A percentile compares a stretch with the other conserved stretches of the same genome.
Conservation (phyloP, 306 rosid species). For the Geum urbanum region DNA sequence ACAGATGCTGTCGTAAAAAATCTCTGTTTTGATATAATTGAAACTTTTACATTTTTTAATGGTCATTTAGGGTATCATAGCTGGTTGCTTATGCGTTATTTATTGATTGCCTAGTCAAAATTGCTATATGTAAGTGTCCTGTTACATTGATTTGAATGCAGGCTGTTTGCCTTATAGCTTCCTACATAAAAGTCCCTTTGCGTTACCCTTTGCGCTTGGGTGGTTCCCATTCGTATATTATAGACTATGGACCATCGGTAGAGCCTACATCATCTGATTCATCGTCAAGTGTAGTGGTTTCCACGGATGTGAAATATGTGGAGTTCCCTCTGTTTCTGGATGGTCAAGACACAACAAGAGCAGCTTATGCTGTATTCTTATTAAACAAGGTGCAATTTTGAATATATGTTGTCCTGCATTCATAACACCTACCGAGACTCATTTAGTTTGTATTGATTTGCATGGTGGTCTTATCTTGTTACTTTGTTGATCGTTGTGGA, state of each 20-base stretch:
- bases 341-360: slow-evolving; percentile 94
- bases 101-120: slow-evolving; percentile 2
- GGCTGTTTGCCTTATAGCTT: slow-evolving; percentile 86
- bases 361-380: slow-evolving; percentile 89
- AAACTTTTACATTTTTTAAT: not conserved
- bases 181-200: slow-evolving; percentile 80
- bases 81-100: not conserved
- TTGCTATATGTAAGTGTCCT: slow-evolving; percentile 27
- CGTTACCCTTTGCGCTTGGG: slow-evolving; percentile 83
- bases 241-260: slow-evolving; percentile 73
- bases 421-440: not conserved
- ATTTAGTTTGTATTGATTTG: not conserved
- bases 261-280: slow-evolving; percentile 54
- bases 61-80: not conserved
- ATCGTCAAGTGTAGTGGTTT: slow-evolving; percentile 36
- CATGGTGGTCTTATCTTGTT: not conserved
- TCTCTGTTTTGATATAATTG: not conserved
- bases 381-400: slow-evolving; percentile 67
- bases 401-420: not conserved
- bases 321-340: slow-evolving; percentile 90
- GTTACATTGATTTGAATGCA: slow-evolving; percentile 43
- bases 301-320: slow-evolving; percentile 45
- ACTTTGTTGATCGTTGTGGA: not conserved
- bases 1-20: not conserved
- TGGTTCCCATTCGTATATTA: slow-evolving; percentile 76